These are phyloP conservation scores for Choiromyces venosus DNA, from an alignment of 495 filamentous ascomycete genomes.

Conservation along the genomic window DNA sequence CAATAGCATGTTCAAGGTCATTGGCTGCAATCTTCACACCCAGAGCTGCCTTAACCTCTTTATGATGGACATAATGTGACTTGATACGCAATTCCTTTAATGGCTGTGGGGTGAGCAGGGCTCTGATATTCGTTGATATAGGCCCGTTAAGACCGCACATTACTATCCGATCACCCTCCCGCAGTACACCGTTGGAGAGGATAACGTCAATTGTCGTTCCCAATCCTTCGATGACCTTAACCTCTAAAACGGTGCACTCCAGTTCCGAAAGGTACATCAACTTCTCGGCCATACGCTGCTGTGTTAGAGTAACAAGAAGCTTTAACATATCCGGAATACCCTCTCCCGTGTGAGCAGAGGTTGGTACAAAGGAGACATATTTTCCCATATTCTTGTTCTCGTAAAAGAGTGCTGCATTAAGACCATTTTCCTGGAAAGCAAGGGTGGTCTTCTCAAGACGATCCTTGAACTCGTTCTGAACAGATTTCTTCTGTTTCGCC, in stretches of 20 bases:
- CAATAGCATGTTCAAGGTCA: constrained; percentile 92
- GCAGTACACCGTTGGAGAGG: constrained; percentile 88
- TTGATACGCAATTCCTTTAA: constrained; percentile 93
- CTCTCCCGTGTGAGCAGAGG: constrained; percentile 94
- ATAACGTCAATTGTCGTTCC: constrained; percentile 99
- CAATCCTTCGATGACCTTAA: constrained; percentile 97
- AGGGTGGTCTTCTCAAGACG: constrained; percentile 87
- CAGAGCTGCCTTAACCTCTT: constrained; percentile 95
- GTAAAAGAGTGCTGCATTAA: constrained; percentile 94
- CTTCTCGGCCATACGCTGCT: constrained; percentile 95
- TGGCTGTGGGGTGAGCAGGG: constrained; percentile 89
- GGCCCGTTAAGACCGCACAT: constrained; percentile 91
- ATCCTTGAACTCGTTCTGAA: constrained; percentile 90
- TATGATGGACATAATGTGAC: constrained; percentile 95
- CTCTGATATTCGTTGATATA: constrained; percentile 91
- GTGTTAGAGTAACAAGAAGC: constrained; percentile 81
- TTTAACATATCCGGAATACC: constrained; percentile 99
- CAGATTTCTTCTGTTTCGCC: constrained; percentile 81
- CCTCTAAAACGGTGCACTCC: constrained; percentile 95
- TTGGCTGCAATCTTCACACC: constrained; percentile 99
- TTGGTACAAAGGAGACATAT: constrained; percentile 90
- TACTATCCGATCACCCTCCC: constrained; percentile 90
- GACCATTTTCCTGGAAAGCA: constrained; percentile 89
- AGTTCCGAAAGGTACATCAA: constrained; percentile 98
- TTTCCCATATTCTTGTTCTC: constrained; percentile 96